These are phyloP conservation scores for Wickerhamomyces bisporus DNA, from an alignment of 805 yeast species.

Conservation along the genomic window DNA sequence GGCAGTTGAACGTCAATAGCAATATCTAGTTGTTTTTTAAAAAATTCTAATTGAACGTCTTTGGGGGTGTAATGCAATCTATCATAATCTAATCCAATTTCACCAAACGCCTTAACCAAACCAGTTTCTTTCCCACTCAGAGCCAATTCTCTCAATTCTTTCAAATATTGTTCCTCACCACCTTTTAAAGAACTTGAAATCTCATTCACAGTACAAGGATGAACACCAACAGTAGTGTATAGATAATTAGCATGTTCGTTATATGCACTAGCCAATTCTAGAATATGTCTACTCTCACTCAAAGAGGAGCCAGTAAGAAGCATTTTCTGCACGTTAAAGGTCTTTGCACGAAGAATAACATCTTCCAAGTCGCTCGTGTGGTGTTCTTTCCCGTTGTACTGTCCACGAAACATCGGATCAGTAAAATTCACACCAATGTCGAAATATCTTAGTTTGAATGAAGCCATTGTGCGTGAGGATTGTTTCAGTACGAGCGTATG, in stretches of 20 bases:
- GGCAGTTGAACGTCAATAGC: slow-evolving; percentile 61
- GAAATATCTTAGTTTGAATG: slow-evolving; percentile 14
- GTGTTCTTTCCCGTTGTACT: slow-evolving; percentile 61
- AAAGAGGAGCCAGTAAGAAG: slow-evolving; percentile 82
- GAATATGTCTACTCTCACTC: slow-evolving; percentile 57
- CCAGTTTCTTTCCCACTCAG: slow-evolving; percentile 42
- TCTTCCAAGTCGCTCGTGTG: slow-evolving; percentile 64
- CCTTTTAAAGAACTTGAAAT: slow-evolving; percentile 26
- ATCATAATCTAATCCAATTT: slow-evolving; percentile 93
- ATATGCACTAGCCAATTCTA: slow-evolving; percentile 44
- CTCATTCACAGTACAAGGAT: slow-evolving; percentile 81
- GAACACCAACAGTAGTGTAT: slow-evolving; percentile 85
- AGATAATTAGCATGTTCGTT: slow-evolving; percentile 25
- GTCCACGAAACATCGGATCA: slow-evolving; percentile 83
- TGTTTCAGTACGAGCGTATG: no score
- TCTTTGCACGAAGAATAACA: slow-evolving; percentile 62
- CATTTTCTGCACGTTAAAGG: slow-evolving; percentile 60
- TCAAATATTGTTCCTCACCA: slow-evolving; percentile 36
- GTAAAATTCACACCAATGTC: slow-evolving; percentile 75
- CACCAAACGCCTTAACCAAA: slow-evolving; percentile 81
- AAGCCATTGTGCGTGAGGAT: neutral
- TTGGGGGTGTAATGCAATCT: slow-evolving; percentile 70
- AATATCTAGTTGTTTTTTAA: slow-evolving; percentile 67
- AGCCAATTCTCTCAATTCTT: slow-evolving; percentile 44
- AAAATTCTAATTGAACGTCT: slow-evolving; percentile 62